Conservation (phyloP, 2,329 filamentous ascomycete species). For the Exutisphaerella laricina region DNA sequence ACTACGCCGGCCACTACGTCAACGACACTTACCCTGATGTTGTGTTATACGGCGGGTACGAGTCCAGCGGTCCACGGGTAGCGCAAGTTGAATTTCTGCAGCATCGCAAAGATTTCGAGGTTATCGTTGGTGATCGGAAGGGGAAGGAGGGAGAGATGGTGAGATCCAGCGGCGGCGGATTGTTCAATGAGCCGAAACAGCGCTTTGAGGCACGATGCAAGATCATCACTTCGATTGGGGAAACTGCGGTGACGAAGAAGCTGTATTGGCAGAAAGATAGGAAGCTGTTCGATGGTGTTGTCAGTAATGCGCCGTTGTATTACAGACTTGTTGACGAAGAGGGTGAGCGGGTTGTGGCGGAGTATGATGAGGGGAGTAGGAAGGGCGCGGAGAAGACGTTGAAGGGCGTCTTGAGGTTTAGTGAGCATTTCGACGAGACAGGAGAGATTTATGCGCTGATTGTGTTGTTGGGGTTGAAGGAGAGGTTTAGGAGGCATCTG, state of each 20-base stretch:
- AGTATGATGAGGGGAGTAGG: constrained; percentile 15
- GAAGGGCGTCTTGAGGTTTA: constrained; percentile 13
- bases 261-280: constrained; percentile 15
- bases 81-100: constrained; percentile 14
- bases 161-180: constrained; percentile 8
- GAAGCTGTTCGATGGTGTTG: constrained; percentile 13
- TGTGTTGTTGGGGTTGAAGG: constrained; percentile 10
- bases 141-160: constrained; percentile 11
- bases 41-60: constrained; percentile 20
- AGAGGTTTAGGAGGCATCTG: not conserved
- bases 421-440: constrained; percentile 7
- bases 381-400: constrained; percentile 4
- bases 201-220: constrained; percentile 11
- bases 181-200: constrained; percentile 9
- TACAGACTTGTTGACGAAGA: constrained; percentile 17
- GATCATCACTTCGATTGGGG: not conserved
- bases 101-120: constrained; percentile 14
- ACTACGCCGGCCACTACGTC: constrained; percentile 17
- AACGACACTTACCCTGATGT: constrained; percentile 13
- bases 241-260: too few relatives aligned
- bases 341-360: constrained; percentile 15
- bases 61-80: constrained; percentile 17
- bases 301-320: constrained; percentile 9
- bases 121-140: constrained; percentile 17
- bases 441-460: constrained; percentile 15